A percentile compares a stretch with the other conserved stretches of the same genome.
Evolutionary conservation across 768 basidiomycete species (phyloP).

Genomic region (Leccinum subtestaceum): DNA sequence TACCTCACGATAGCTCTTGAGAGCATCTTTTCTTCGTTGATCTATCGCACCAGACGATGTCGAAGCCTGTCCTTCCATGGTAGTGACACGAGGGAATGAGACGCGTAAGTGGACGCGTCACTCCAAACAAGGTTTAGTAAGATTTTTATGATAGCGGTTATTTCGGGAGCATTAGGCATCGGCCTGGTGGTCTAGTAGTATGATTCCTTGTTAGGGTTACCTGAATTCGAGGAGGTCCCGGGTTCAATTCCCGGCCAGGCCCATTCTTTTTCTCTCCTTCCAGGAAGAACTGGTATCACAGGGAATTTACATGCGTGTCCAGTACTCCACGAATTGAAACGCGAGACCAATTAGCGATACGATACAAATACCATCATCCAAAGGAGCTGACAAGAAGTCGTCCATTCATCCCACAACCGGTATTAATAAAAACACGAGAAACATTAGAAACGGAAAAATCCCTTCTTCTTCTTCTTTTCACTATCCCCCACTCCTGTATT

Average conservation of each 20-base stretch:
- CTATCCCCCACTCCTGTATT: constrained; percentile 41
- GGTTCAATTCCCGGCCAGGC: constrained; percentile 60
- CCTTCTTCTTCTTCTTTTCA: constrained; percentile 74
- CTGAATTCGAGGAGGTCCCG: constrained; percentile 53
- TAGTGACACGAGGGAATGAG: constrained; percentile 5
- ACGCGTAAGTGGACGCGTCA: constrained; percentile 30
- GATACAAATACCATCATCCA: constrained; percentile 7
- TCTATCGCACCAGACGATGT: constrained; percentile 64
- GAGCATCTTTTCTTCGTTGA: constrained; percentile 67
- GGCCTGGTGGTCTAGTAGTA: constrained; percentile 56
- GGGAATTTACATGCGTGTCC: too few species aligned
- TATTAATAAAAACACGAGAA: not conserved
- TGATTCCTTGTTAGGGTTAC: constrained; percentile 51
- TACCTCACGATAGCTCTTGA: constrained; percentile 77
- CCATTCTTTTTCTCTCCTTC: constrained; percentile 14
- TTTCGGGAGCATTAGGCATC: accelerated
- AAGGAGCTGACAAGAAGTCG: not conserved
- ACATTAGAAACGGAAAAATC: constrained; percentile 63
- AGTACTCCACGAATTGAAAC: not conserved
- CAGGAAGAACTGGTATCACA: too few species aligned
- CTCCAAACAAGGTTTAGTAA: not conserved
- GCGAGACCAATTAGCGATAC: constrained; percentile 13
- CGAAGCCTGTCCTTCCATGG: constrained; percentile 35
- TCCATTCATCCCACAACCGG: not conserved
- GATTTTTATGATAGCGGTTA: not conserved